A percentile compares a stretch with the other conserved stretches of the same genome.
phyloP scores from a whole-genome alignment of 371 early-diverging fungal genomes.

The Neoconidiobolus thromboides region DNA sequence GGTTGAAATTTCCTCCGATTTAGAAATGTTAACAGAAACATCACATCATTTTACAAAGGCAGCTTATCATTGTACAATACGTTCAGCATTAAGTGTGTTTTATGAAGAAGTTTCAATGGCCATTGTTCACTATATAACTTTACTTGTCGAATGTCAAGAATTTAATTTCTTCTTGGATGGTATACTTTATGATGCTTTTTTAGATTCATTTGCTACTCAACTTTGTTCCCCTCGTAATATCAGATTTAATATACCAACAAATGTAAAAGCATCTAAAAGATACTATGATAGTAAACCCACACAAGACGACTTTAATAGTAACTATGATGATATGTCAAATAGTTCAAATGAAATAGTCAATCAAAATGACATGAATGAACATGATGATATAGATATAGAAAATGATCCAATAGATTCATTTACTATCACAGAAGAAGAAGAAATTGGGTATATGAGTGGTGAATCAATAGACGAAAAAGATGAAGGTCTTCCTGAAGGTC shows the following conservation, averaged over 20 bases:
- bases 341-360: too few relatives aligned
- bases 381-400: too few relatives aligned
- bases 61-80: neutral
- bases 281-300: too few relatives aligned
- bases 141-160: neutral
- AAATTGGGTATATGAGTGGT: too few relatives aligned
- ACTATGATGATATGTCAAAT: too few relatives aligned
- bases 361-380: too few relatives aligned
- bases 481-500: neutral
- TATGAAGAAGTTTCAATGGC: neutral
- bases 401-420: too few relatives aligned
- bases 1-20: neutral
- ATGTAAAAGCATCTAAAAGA: neutral
- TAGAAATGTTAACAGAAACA: neutral
- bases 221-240: neutral
- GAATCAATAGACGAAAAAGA: too few relatives aligned
- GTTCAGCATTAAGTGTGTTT: neutral
- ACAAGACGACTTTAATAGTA: too few relatives aligned
- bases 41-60: neutral
- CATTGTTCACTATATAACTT: conserved; percentile 1
- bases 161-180: neutral
- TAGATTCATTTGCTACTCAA: neutral
- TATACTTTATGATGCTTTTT: neutral
- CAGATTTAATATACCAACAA: neutral
- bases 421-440: too few relatives aligned